Conservation (phyloP, 108 stramenopile species). For the Nannochloropsis oceanica region DNA sequence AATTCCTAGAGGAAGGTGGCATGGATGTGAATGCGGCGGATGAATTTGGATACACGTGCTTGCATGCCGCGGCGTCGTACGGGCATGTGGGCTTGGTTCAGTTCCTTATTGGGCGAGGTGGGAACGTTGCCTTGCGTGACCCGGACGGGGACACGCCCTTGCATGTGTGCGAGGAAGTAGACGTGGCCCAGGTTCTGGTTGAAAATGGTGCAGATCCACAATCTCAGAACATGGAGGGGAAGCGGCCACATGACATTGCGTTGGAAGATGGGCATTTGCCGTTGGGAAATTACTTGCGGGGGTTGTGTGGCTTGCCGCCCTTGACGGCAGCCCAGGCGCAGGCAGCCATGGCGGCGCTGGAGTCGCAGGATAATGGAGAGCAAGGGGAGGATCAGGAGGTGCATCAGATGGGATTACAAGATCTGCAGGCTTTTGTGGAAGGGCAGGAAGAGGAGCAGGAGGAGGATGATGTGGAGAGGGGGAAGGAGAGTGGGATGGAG, state of each 20-base stretch:
- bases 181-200: not conserved
- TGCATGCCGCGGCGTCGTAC: not conserved
- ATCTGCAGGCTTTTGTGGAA: not conserved
- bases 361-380: not conserved
- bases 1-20: not conserved
- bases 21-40: not conserved
- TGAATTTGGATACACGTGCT: not conserved
- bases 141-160: constrained; percentile 2
- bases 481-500: not conserved
- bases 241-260: not conserved
- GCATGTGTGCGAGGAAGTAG: not conserved
- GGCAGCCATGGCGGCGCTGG: not conserved
- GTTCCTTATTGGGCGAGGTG: not conserved
- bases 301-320: not conserved
- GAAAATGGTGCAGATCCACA: not conserved
- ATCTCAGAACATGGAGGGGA: not conserved
- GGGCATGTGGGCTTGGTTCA: not conserved
- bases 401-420: not conserved
- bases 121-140: not conserved
- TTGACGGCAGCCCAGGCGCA: not conserved
- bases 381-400: not conserved
- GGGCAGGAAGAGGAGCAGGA: not conserved
- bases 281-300: not conserved
- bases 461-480: not conserved
- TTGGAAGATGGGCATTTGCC: not conserved